phyloP scores from a whole-genome alignment of 257 asterid species.

The Solanum okadae region DNA sequence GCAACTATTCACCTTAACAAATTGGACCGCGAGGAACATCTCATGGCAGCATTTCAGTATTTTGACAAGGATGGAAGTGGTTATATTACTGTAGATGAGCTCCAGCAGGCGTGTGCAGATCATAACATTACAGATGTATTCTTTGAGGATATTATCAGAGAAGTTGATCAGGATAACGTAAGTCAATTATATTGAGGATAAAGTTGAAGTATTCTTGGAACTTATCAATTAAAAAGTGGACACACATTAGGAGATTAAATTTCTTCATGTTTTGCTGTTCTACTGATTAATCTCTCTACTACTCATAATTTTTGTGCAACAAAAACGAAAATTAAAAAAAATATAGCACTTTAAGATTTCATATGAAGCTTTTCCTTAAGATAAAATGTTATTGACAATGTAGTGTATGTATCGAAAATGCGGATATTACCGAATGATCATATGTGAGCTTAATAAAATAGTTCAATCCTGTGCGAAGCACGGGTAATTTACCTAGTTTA shows the following conservation, averaged over 20 bases:
- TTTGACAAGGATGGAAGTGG: conserved; percentile 89
- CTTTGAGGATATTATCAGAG: conserved; percentile 69
- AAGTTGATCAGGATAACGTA: conserved; percentile 82
- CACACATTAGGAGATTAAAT: background rate
- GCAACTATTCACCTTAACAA: conserved; percentile 78
- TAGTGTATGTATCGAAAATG: background rate
- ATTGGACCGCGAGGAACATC: conserved; percentile 81
- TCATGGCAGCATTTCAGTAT: conserved; percentile 68
- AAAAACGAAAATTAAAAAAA: too few species aligned
- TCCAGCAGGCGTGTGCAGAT: conserved; percentile 84
- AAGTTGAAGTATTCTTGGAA: background rate
- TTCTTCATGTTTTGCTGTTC: background rate
- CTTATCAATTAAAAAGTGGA: background rate
- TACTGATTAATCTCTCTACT: background rate
- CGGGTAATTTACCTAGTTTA: background rate
- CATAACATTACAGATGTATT: conserved; percentile 54
- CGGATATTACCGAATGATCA: background rate
- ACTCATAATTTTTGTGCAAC: background rate
- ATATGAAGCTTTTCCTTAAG: background rate
- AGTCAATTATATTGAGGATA: conserved; percentile 9
- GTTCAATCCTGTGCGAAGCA: background rate
- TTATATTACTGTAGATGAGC: conserved; percentile 81
- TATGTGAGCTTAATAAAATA: background rate
- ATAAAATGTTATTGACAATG: background rate
- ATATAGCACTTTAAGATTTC: background rate